These are phyloP conservation scores for Ascosphaera aggregata DNA, from an alignment of 2,329 filamentous ascomycete genomes.

Conservation along the genomic window DNA sequence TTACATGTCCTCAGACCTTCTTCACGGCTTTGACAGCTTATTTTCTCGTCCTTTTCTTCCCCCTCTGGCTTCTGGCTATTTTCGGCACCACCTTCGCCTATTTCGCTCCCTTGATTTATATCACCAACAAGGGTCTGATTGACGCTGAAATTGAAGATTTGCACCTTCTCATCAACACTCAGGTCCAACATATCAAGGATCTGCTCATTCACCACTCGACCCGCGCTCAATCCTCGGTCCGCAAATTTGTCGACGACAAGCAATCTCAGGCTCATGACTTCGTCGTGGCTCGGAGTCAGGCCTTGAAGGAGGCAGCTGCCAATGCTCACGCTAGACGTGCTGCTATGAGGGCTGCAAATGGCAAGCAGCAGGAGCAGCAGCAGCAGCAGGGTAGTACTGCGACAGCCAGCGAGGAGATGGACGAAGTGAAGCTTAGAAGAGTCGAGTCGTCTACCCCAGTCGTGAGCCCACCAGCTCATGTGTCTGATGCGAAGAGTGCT, in stretches of 20 bases:
- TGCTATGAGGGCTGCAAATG: background rate
- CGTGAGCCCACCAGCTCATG: background rate
- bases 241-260: slow-evolving; percentile 36
- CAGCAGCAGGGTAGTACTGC: background rate
- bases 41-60: slow-evolving; percentile 41
- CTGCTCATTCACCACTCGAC: slow-evolving; percentile 35
- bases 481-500: background rate
- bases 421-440: background rate
- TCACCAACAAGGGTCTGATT: slow-evolving; percentile 41
- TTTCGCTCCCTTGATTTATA: slow-evolving; percentile 37
- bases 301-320: background rate
- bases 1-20: slow-evolving; percentile 28
- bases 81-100: slow-evolving; percentile 32
- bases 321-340: background rate
- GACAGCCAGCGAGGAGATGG: background rate
- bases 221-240: slow-evolving; percentile 32
- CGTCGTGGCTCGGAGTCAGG: slow-evolving; percentile 10
- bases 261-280: slow-evolving; percentile 35
- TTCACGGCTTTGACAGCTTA: slow-evolving; percentile 33
- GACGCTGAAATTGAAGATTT: slow-evolving; percentile 34
- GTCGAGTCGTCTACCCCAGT: background rate
- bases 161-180: slow-evolving; percentile 29
- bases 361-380: background rate
- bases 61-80: slow-evolving; percentile 39
- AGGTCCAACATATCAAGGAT: slow-evolving; percentile 35